Percentiles rank a stretch among this genome's conserved stretches.
Evolutionary conservation across 2,329 filamentous ascomycete genomes (phyloP).

Genomic region (Ophiognomonia clavigignenti-juglandacearum): DNA sequence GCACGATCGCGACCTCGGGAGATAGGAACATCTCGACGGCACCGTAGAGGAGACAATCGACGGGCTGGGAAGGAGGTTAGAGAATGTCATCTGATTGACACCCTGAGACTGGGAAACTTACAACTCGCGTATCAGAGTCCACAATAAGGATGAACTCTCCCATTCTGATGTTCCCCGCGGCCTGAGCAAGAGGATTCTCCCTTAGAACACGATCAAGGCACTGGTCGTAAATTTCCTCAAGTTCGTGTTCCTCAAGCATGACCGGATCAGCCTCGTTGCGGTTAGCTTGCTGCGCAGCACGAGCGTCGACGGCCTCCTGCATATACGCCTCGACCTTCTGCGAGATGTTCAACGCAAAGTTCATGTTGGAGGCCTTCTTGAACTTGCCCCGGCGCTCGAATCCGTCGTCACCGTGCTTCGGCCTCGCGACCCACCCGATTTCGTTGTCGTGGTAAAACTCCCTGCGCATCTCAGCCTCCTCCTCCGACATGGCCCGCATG

Average conservation of each 20-base stretch:
- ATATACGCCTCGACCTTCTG: constrained; percentile 59
- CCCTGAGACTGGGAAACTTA: not conserved
- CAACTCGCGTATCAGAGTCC: constrained; percentile 64
- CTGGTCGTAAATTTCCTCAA: constrained; percentile 44
- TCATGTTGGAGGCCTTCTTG: constrained; percentile 75
- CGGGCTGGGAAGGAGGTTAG: constrained; percentile 31
- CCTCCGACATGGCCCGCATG: constrained; percentile 46
- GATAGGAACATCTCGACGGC: constrained; percentile 67
- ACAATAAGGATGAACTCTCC: constrained; percentile 62
- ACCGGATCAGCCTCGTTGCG: constrained; percentile 10
- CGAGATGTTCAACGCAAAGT: constrained; percentile 60
- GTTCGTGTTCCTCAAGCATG: constrained; percentile 32
- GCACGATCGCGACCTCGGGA: constrained; percentile 65
- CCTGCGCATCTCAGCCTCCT: constrained; percentile 34
- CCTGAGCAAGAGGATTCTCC: constrained; percentile 52
- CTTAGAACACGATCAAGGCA: constrained; percentile 45
- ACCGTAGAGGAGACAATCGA: constrained; percentile 62
- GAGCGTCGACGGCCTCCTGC: constrained; percentile 29
- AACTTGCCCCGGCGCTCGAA: constrained; percentile 59
- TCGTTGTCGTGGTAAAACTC: constrained; percentile 47
- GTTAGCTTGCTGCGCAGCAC: constrained; percentile 1
- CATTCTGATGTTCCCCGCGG: constrained; percentile 55
- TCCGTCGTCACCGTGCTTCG: constrained; percentile 37
- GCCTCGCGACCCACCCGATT: constrained; percentile 45
- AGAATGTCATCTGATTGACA: not conserved